Percentiles rank a stretch among this genome's conserved stretches.
Conservation (phyloP, 176 grass and related monocot species). For the Eragrostis nindensis region DNA sequence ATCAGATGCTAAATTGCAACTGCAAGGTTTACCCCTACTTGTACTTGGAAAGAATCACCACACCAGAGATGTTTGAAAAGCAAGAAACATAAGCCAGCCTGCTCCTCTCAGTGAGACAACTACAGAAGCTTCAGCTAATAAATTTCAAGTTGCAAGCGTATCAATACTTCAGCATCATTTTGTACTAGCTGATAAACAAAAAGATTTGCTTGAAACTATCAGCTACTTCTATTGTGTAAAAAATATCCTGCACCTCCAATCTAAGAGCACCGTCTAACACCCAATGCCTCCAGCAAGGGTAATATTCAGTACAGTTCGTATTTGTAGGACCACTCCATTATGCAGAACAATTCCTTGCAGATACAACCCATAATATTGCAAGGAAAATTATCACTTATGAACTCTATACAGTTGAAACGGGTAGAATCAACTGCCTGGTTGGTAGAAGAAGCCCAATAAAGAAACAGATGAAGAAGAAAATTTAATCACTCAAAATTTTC, state of each 20-base stretch:
- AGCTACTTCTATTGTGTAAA: background rate
- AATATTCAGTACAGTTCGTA: background rate
- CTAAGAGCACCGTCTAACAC: background rate
- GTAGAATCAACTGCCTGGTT: constrained; percentile 14
- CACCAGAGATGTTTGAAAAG: background rate
- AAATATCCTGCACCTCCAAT: background rate
- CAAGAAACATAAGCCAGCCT: background rate
- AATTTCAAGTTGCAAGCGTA: constrained; percentile 4
- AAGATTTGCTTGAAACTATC: background rate
- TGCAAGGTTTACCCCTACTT: constrained; percentile 2
- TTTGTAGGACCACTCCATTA: background rate
- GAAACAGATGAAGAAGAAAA: background rate
- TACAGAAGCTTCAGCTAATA: background rate
- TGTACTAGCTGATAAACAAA: background rate
- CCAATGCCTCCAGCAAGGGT: constrained; percentile 1
- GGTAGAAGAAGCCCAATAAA: background rate
- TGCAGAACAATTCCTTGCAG: background rate
- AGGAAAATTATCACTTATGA: background rate
- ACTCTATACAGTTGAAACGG: constrained; percentile 5
- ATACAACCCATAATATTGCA: constrained; percentile 11
- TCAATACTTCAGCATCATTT: background rate
- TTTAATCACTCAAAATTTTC: background rate
- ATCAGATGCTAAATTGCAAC: constrained; percentile 6
- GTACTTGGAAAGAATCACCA: background rate
- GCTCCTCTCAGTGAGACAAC: background rate